Evolutionary conservation across 1,284 basidiomycete species (phyloP).

Genomic region (Melampsora abietis-canadensis): DNA sequence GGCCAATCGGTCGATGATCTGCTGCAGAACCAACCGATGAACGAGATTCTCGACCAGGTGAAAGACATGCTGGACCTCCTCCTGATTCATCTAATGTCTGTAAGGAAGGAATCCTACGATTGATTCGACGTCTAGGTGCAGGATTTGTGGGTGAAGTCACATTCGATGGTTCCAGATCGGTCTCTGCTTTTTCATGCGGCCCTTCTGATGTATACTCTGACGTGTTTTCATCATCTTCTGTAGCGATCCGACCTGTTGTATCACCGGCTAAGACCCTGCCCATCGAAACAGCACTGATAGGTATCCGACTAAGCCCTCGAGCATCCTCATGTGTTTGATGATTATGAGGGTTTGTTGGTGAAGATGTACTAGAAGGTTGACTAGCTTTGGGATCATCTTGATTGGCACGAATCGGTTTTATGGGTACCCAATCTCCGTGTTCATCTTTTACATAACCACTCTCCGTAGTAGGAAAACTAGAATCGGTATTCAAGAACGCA

Average conservation of each 20-base stretch:
- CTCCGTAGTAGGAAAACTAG: constrained; percentile 5
- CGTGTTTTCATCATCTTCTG: neutral
- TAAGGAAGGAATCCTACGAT: neutral
- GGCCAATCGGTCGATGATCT: neutral
- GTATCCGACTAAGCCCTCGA: constrained; percentile 26
- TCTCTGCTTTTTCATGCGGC: neutral
- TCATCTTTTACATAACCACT: constrained; percentile 26
- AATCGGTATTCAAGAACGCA: neutral
- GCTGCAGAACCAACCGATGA: constrained; percentile 1
- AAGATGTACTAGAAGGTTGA: neutral
- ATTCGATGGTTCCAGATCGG: neutral
- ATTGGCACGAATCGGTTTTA: neutral
- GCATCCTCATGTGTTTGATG: neutral
- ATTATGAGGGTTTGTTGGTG: neutral
- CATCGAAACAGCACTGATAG: constrained; percentile 39
- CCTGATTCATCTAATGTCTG: neutral
- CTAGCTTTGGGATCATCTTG: neutral
- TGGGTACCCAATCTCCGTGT: constrained; percentile 4
- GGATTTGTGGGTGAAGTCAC: neutral
- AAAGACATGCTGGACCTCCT: neutral
- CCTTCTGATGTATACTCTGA: constrained; percentile 3
- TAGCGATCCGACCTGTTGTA: neutral
- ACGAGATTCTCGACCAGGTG: constrained; percentile 1
- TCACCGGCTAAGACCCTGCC: constrained; percentile 37
- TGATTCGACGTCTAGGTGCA: neutral